Base-by-base conservation (phyloP, 2,329 filamentous ascomycete species). In the Aphanoascus verrucosus region DNA sequence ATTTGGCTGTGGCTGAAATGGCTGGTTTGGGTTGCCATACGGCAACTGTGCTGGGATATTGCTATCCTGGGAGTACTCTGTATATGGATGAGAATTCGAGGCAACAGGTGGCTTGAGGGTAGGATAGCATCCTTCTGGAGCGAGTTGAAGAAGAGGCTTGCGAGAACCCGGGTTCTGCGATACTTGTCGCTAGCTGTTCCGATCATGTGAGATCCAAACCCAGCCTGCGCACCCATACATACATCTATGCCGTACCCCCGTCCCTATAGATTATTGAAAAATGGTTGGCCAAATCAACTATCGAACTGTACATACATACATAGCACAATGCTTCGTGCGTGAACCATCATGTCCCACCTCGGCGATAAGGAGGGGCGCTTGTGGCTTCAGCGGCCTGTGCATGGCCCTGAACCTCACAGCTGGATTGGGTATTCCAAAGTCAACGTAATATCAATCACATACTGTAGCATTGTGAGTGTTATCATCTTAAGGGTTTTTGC, bases 1-100 rank as follows among this genome's bases (percentile, higher is more conserved):
- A 68, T 86, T 20, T 77, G 81, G 47, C 77, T 82, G 1, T 94
- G 88, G 87, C 47, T 84, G 1, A 74, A 80, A 43, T 88, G 88
- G 79, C 61, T 84, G 2, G 66, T 85, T 0, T 90, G 85, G 85
- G 69, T 81, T 40, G 66, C 79, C 17, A 68, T 84, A 40, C 88
- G 88, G 65, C 88, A 96, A 63, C 61, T 93, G 5, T 73, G 86
- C 28, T 75, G 86, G 43, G 88, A 97, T 68, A 65, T 83, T 8
- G 72, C 85, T 19, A 55, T 76, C 5, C 77, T 75, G 19, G 66
- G 63, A 1, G 58, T 68, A 17, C 46, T 72, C 14, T 56, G 73
- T 49, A 59, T 74, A 20, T 74, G 66, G 65, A 66, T 72, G 59
- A 63, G 72, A 38, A 53, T 69, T 42, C 69, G 64, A 32, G 71